Conservation (phyloP, 139 green algal species). For the Volvox africanus region DNA sequence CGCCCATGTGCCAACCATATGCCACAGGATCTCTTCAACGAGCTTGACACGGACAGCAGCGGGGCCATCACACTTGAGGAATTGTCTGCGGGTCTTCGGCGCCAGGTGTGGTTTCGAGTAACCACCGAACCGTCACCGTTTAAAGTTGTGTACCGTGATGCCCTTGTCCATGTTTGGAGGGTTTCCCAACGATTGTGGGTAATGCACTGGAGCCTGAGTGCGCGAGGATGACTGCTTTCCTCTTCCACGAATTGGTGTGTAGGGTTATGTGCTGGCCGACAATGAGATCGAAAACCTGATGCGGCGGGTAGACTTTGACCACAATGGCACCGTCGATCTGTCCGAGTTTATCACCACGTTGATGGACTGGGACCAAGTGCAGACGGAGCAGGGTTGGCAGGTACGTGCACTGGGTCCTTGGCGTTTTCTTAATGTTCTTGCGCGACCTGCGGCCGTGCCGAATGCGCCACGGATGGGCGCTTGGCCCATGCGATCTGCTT, state of each 20-base stretch:
- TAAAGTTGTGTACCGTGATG: too few species aligned
- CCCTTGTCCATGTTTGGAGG: too few species aligned
- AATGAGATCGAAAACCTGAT: slow-evolving; percentile 85
- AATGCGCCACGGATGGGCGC: too few species aligned
- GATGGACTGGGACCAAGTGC: slow-evolving; percentile 85
- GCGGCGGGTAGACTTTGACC: slow-evolving; percentile 72
- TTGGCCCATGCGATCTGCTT: too few species aligned
- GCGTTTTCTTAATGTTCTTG: not conserved
- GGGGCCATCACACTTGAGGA: slow-evolving; percentile 85
- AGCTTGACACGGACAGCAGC: slow-evolving; percentile 80
- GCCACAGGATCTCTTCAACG: slow-evolving; percentile 65
- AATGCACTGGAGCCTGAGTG: too few species aligned
- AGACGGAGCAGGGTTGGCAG: slow-evolving; percentile 60
- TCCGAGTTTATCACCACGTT: slow-evolving; percentile 90
- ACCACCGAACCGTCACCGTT: too few species aligned
- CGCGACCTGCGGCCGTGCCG: too few species aligned
- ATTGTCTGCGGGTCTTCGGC: slow-evolving; percentile 75
- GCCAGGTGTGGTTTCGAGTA: slow-evolving; percentile 36
- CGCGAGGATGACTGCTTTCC: too few species aligned
- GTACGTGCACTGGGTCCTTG: slow-evolving; percentile 11
- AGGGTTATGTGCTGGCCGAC: slow-evolving; percentile 79
- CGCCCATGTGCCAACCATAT: too few species aligned
- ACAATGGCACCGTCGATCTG: slow-evolving; percentile 80
- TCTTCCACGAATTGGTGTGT: not conserved
- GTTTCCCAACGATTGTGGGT: too few species aligned